Conservation (phyloP, 2,329 filamentous ascomycete genomes). For the Penicillium sp. region DNA sequence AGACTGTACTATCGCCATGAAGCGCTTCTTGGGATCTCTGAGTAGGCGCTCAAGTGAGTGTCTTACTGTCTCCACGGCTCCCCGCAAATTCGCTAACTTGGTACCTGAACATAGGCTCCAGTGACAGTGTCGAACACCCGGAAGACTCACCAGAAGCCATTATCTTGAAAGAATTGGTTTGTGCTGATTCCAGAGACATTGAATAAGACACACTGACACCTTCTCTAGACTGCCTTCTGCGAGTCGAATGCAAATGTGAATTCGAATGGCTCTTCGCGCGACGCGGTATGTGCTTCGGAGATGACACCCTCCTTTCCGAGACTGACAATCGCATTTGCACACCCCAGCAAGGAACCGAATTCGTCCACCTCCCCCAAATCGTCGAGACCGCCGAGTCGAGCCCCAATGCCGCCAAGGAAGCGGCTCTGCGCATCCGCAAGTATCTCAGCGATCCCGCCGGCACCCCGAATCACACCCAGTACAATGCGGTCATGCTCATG, state of each 20-base stretch:
- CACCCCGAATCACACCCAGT: conserved; percentile 69
- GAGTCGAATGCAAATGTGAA: conserved; percentile 55
- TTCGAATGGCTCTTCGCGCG: conserved; percentile 47
- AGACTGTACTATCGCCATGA: conserved; percentile 26
- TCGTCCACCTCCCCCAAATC: conserved; percentile 85
- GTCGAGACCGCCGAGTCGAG: conserved; percentile 95
- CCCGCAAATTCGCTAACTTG: conserved; percentile 6
- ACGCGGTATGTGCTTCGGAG: conserved; percentile 44
- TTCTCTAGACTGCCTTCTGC: conserved; percentile 70
- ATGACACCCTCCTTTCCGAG: not conserved
- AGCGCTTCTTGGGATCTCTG: conserved; percentile 35
- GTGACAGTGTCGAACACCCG: conserved; percentile 22
- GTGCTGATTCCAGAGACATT: conserved; percentile 13
- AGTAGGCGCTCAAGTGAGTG: conserved; percentile 33
- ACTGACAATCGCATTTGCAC: conserved; percentile 3
- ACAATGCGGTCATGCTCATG: conserved; percentile 94
- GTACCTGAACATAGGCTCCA: conserved; percentile 19
- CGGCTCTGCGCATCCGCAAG: conserved; percentile 76
- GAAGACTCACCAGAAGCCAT: conserved; percentile 41
- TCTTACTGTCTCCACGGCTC: conserved; percentile 5
- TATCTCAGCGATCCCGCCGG: conserved; percentile 72
- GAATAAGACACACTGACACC: conserved; percentile 5
- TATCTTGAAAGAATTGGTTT: conserved; percentile 42
- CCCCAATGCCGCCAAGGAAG: conserved; percentile 76
- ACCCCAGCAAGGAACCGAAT: conserved; percentile 70